These are phyloP conservation scores for Kurtzmaniella quercitrusa DNA, from an alignment of 1,139 yeast genomes.

Conservation along the genomic window DNA sequence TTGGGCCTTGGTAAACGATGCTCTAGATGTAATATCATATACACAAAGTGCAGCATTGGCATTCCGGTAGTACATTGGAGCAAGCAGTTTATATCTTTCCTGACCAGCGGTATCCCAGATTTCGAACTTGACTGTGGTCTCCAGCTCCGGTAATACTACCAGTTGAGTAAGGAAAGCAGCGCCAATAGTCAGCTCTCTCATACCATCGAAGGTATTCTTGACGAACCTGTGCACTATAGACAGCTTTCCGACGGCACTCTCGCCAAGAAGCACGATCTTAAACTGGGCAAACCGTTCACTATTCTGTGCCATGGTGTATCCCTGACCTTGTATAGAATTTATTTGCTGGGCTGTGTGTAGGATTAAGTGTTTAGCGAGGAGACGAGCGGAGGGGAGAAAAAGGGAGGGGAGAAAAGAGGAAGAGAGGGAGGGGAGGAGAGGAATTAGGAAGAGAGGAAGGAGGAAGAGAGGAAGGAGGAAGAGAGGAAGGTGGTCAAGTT, in stretches of 20 bases:
- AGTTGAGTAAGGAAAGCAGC: constrained; percentile 97
- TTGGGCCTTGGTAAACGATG: constrained; percentile 84
- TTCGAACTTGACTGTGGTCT: constrained; percentile 39
- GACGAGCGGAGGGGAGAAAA: too few species aligned
- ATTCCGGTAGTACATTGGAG: constrained; percentile 48
- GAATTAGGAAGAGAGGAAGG: too few species aligned
- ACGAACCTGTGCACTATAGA: constrained; percentile 45
- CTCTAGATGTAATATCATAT: constrained; percentile 31
- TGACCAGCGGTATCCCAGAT: constrained; percentile 54
- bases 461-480: too few species aligned
- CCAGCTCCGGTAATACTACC: constrained; percentile 40
- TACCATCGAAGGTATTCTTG: constrained; percentile 83
- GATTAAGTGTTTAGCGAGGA: background rate
- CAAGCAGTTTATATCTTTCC: constrained; percentile 43
- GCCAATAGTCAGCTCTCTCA: constrained; percentile 93
- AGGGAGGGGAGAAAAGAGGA: too few species aligned
- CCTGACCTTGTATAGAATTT: background rate
- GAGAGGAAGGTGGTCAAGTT: too few species aligned
- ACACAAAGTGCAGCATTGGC: constrained; percentile 39
- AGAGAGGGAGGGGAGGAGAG: too few species aligned
- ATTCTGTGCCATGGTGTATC: background rate
- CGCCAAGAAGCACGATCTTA: constrained; percentile 44
- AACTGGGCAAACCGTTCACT: constrained; percentile 33
- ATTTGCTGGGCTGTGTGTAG: background rate
- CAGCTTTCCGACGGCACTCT: constrained; percentile 48